Base-by-base conservation (phyloP, 2,329 filamentous ascomycete genomes). In the Cordyceps cicadae region DNA sequence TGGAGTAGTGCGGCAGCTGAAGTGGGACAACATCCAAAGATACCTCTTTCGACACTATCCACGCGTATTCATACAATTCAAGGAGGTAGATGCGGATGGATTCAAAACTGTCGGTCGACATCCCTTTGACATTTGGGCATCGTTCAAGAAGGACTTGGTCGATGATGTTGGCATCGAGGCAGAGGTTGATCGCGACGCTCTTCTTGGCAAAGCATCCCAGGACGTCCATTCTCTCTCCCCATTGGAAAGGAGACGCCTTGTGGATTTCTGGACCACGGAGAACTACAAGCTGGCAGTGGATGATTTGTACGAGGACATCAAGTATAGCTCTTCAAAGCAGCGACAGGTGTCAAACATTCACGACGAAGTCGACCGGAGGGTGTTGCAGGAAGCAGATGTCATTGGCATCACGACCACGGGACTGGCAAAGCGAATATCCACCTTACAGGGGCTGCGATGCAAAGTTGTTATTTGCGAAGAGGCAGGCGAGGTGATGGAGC, bases 391-490 rank as follows among this genome's bases (percentile, higher is more conserved):
- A 14, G 75, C 76, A 0, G 66, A 77, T 3, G 74, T 87, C 2
- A 76, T 87, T 41, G 83, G 83, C 0, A 69, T 85, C 0, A 87
- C 83, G 0, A 86, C 84, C 0, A 81, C 79, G 0, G 80, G 82
- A 0, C 70, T 86, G 1, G 83, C 84, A 0, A 69, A 72, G 57
- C 49, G 19, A 76, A 80, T 12, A 70, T 83, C 74, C 0, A 66
- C 77, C 2, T 69, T 87, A 0, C 73, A 76, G 12, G 73, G 74
- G 8, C 59, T 85, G 3, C 66, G 68, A 2, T 70, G 73, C 19
- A 85, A 85, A 63, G 77, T 86, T 0, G 67, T 88, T 3, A 69
- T 88, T 0, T 85, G 81, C 29, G 85, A 88, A 67, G 86, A 89
- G 65, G 86, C 85, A 0, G 86, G 79, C 0, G 85, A 89, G 62